A percentile compares a stretch with the other conserved stretches of the same genome.
Evolutionary conservation across 345 rosid species (phyloP).

Genomic region (Ailanthus altissimus): DNA sequence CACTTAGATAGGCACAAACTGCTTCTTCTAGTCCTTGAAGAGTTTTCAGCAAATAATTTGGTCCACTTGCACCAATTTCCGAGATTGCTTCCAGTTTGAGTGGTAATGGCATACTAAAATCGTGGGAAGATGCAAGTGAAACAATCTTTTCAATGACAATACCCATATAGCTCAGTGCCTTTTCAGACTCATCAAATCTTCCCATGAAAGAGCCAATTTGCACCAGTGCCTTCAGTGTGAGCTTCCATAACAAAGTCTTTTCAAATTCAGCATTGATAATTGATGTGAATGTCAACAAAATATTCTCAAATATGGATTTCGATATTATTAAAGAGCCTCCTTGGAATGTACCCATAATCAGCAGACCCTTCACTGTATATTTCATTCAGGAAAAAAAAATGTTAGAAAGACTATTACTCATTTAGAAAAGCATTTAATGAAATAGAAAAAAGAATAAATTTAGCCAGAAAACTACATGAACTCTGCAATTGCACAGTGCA

Average conservation of each 20-base stretch:
- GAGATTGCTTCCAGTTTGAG: slow-evolving; percentile 66
- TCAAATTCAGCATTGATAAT: slow-evolving; percentile 46
- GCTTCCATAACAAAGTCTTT: slow-evolving; percentile 56
- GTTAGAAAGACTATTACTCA: background rate
- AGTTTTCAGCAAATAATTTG: slow-evolving; percentile 56
- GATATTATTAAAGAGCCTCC: slow-evolving; percentile 53
- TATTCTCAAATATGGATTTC: slow-evolving; percentile 58
- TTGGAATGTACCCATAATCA: slow-evolving; percentile 61
- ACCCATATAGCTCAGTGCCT: slow-evolving; percentile 51
- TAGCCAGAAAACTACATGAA: background rate
- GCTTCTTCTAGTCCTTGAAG: slow-evolving; percentile 64
- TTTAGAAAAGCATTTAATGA: background rate
- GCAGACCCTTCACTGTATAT: slow-evolving; percentile 83
- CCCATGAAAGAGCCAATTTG: slow-evolving; percentile 67
- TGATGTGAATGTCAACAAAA: slow-evolving; percentile 57
- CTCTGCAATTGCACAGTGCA: background rate
- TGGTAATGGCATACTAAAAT: slow-evolving; percentile 48
- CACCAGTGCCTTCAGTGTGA: slow-evolving; percentile 68
- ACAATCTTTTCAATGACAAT: slow-evolving; percentile 60
- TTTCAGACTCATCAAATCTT: slow-evolving; percentile 51
- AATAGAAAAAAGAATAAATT: slow-evolving; percentile 1
- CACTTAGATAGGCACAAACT: slow-evolving; percentile 51
- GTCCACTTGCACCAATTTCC: slow-evolving; percentile 58
- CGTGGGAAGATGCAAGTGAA: slow-evolving; percentile 47
- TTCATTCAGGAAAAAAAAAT: slow-evolving; percentile 21